phyloP scores from a whole-genome alignment of 805 yeast genomes.

The Yarrowia alimentaria region DNA sequence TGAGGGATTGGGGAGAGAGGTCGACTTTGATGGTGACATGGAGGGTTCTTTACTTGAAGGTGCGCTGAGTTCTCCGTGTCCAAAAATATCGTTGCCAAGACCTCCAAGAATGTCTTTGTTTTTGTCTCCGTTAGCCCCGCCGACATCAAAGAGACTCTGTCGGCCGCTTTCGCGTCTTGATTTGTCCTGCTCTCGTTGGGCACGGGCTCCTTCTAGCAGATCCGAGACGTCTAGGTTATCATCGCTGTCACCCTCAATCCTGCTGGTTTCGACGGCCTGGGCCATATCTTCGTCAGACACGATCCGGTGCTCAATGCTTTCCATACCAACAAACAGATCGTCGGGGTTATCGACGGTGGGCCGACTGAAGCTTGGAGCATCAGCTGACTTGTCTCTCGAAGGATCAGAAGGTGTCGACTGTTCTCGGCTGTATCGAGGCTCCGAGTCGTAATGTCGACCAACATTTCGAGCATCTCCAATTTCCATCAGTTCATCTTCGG shows the following conservation, averaged over 20 bases:
- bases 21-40: neutral
- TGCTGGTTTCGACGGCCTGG: slow-evolving; percentile 1
- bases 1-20: too few relatives aligned
- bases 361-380: neutral
- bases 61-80: neutral
- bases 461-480: neutral
- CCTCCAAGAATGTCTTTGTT: neutral
- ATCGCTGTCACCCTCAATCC: neutral
- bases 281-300: slow-evolving; percentile 14
- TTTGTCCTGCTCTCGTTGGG: slow-evolving; percentile 12
- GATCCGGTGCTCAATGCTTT: slow-evolving; percentile 11
- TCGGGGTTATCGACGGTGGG: slow-evolving; percentile 11
- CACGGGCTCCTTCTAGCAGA: slow-evolving; percentile 15
- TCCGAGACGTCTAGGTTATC: slow-evolving; percentile 3
- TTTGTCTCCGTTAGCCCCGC: too few relatives aligned
- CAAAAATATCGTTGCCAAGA: slow-evolving; percentile 3
- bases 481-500: neutral
- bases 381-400: neutral
- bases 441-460: slow-evolving; percentile 6
- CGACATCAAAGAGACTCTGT: slow-evolving; percentile 7
- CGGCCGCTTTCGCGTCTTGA: slow-evolving; percentile 5
- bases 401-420: neutral
- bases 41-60: too few relatives aligned
- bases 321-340: slow-evolving; percentile 23
- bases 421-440: neutral